phyloP scores from a whole-genome alignment of 2,329 filamentous ascomycete genomes.

The Hypoxylon sp. region DNA sequence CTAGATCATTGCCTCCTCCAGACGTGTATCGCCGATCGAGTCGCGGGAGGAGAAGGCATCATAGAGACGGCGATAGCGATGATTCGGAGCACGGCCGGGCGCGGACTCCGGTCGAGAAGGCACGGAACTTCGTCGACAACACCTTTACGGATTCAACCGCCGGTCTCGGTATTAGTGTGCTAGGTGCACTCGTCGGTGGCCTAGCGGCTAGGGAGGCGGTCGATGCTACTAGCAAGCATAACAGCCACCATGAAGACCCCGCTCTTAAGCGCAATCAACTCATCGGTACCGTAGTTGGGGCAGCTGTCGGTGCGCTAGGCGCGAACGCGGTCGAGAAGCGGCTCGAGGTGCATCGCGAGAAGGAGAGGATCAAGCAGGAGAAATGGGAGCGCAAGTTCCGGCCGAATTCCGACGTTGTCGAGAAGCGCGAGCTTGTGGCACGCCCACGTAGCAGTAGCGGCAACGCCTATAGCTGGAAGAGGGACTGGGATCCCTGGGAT shows the following conservation, averaged over 20 bases:
- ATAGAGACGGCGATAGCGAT: slow-evolving; percentile 45
- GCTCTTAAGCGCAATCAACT: slow-evolving; percentile 56
- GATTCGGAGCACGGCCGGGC: slow-evolving; percentile 48
- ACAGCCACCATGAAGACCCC: slow-evolving; percentile 47
- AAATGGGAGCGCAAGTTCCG: slow-evolving; percentile 50
- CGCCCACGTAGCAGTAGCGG: slow-evolving; percentile 43
- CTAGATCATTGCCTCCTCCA: slow-evolving; percentile 50
- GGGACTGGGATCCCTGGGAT: slow-evolving; percentile 44
- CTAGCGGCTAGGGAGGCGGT: slow-evolving; percentile 66
- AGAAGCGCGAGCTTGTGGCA: slow-evolving; percentile 47
- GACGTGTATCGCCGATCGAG: slow-evolving; percentile 37
- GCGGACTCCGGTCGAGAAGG: slow-evolving; percentile 58
- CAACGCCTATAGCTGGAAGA: slow-evolving; percentile 29
- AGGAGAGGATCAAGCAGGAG: slow-evolving; percentile 47
- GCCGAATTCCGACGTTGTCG: slow-evolving; percentile 36
- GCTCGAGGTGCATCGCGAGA: slow-evolving; percentile 51
- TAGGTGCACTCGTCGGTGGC: slow-evolving; percentile 69
- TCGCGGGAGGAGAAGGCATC: slow-evolving; percentile 33
- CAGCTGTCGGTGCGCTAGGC: slow-evolving; percentile 68
- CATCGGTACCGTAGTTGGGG: slow-evolving; percentile 67
- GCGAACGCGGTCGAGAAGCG: slow-evolving; percentile 60
- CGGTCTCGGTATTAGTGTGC: slow-evolving; percentile 66
- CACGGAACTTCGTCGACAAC: slow-evolving; percentile 60
- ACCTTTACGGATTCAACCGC: slow-evolving; percentile 65
- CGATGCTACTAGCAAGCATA: slow-evolving; percentile 57